Evolutionary conservation across 2,329 filamentous ascomycete genomes (phyloP).

Genomic region (Tolypocladium pustulatum): DNA sequence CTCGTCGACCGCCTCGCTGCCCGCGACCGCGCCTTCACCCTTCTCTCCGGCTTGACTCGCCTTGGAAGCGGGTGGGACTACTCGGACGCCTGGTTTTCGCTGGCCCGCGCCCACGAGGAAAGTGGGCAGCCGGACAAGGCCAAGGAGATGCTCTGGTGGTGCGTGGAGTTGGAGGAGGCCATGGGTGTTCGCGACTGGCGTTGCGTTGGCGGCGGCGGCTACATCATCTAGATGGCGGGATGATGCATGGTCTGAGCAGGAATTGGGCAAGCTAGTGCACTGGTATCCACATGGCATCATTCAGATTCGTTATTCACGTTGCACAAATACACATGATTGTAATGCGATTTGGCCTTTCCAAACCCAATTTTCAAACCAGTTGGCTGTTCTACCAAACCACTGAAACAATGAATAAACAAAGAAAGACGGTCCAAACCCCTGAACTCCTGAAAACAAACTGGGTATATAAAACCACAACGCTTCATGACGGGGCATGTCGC

Average conservation of each 20-base stretch:
- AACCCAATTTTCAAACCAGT: background rate
- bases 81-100: slow-evolving; percentile 84
- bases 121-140: slow-evolving; percentile 78
- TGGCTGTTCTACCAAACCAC: background rate
- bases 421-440: background rate
- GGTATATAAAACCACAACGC: background rate
- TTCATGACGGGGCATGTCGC: background rate
- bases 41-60: slow-evolving; percentile 76
- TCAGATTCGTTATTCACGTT: background rate
- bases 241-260: background rate
- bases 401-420: background rate
- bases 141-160: slow-evolving; percentile 94
- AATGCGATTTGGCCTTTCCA: background rate
- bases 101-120: slow-evolving; percentile 80
- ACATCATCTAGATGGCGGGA: slow-evolving; percentile 33
- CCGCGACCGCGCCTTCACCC: slow-evolving; percentile 75
- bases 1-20: slow-evolving; percentile 77
- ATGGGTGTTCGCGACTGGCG: slow-evolving; percentile 72
- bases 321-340: background rate
- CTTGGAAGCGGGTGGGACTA: slow-evolving; percentile 82
- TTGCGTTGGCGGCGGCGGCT: slow-evolving; percentile 55
- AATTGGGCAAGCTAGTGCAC: background rate
- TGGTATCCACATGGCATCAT: background rate
- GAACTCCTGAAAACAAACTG: too few species aligned
- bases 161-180: slow-evolving; percentile 84